A percentile compares a stretch with the other conserved stretches of the same genome.
These are phyloP conservation scores for Xylaria sp. DNA, from an alignment of 495 filamentous ascomycete species.

Conservation along the genomic window DNA sequence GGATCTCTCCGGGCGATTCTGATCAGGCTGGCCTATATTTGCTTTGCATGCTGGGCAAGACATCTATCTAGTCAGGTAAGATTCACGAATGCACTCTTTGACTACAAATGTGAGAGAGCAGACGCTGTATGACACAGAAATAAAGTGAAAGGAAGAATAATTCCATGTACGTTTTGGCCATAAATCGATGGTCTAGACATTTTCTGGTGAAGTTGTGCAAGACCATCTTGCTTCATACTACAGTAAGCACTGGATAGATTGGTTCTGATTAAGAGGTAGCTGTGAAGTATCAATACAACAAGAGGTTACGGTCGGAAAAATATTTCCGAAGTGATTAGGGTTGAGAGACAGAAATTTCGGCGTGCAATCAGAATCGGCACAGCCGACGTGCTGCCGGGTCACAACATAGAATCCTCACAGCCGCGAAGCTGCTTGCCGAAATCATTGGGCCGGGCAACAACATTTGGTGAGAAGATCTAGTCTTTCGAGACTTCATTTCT, in stretches of 20 bases:
- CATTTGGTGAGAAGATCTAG: neutral
- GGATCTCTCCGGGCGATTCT: neutral
- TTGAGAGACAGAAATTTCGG: slow-evolving; percentile 7
- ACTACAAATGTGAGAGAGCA: neutral
- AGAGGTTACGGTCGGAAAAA: neutral
- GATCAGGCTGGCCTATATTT: neutral
- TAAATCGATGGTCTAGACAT: neutral
- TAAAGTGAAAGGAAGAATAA: neutral
- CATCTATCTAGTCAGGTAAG: neutral
- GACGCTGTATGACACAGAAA: neutral
- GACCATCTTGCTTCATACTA: neutral
- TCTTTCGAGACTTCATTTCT: neutral
- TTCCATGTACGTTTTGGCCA: neutral
- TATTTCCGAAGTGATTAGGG: neutral
- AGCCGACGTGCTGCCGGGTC: neutral
- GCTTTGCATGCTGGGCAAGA: slow-evolving; percentile 2
- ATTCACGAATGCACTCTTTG: neutral
- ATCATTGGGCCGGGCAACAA: neutral
- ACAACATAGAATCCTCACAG: slow-evolving; percentile 11
- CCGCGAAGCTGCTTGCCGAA: slow-evolving; percentile 1
- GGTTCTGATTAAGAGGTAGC: neutral
- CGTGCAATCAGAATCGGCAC: slow-evolving; percentile 9
- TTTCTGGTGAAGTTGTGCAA: neutral
- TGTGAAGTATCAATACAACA: neutral
- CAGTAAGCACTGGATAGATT: neutral